Conservation (phyloP, 2,329 filamentous ascomycete genomes). For the Pleoardoris graminearum region DNA sequence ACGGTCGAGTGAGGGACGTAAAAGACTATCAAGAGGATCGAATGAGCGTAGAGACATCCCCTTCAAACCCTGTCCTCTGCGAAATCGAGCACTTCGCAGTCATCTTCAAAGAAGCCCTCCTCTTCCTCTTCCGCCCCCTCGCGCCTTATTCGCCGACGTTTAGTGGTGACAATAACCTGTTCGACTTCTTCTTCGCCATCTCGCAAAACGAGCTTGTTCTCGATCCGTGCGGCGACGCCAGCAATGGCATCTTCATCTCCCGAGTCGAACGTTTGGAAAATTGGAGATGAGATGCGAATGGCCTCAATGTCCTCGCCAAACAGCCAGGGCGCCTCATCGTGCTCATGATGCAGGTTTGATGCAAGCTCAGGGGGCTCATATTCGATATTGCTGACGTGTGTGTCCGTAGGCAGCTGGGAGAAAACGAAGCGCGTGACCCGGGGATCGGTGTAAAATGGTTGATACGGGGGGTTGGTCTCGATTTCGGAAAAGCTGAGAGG, state of each 20-base stretch:
- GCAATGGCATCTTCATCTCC: constrained; percentile 52
- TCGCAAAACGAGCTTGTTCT: constrained; percentile 53
- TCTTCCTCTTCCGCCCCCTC: constrained; percentile 61
- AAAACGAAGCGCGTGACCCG: constrained; percentile 79
- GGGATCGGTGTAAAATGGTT: constrained; percentile 91
- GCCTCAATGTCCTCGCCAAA: constrained; percentile 57
- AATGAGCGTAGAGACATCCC: background rate
- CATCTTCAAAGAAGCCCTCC: constrained; percentile 83
- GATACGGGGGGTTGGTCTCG: constrained; percentile 92
- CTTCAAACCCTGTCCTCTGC: constrained; percentile 60
- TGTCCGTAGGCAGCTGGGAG: constrained; percentile 37
- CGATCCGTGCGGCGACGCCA: constrained; percentile 51
- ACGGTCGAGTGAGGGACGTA: constrained; percentile 5
- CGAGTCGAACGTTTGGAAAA: constrained; percentile 39
- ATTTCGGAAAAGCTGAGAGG: constrained; percentile 73
- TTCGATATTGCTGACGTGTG: constrained; percentile 31
- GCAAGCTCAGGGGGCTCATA: constrained; percentile 27
- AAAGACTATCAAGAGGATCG: background rate
- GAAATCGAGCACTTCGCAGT: constrained; percentile 89
- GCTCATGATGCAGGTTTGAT: constrained; percentile 39
- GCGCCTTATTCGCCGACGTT: constrained; percentile 63
- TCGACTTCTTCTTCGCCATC: constrained; percentile 64
- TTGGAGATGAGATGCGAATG: constrained; percentile 50
- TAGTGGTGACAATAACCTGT: constrained; percentile 81
- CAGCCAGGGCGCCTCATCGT: constrained; percentile 52